These are phyloP conservation scores for Epichloe hybrida DNA, from an alignment of 2,329 filamentous ascomycete genomes.

Conservation along the genomic window DNA sequence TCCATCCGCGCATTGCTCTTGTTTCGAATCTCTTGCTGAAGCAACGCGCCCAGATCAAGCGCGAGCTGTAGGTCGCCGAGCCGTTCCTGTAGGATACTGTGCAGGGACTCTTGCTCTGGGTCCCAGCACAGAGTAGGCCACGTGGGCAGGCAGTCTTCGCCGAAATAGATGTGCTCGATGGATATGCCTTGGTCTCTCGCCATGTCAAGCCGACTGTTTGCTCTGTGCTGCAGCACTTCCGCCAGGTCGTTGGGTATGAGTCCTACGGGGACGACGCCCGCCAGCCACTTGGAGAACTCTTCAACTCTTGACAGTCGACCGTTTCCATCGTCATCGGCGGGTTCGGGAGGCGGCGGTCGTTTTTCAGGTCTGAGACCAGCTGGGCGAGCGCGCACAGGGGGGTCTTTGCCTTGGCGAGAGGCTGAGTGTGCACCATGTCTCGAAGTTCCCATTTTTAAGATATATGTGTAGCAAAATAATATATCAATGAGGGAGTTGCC, in stretches of 20 bases:
- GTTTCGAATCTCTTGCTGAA: constrained; percentile 11
- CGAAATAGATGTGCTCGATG: constrained; percentile 13
- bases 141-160: constrained; percentile 16
- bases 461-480: too few relatives aligned
- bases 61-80: constrained; percentile 10
- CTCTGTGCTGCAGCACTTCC: constrained; percentile 10
- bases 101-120: constrained; percentile 11
- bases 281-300: constrained; percentile 7
- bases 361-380: too few relatives aligned
- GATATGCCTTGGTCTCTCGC: constrained; percentile 9
- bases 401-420: not conserved
- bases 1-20: constrained; percentile 15
- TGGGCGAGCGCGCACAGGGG: too few relatives aligned
- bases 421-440: not conserved
- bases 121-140: constrained; percentile 17
- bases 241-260: constrained; percentile 12
- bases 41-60: constrained; percentile 8
- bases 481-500: not conserved
- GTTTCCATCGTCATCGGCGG: not conserved
- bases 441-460: not conserved
- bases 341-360: too few relatives aligned
- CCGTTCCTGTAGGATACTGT: constrained; percentile 13
- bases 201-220: constrained; percentile 12
- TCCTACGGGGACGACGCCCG: constrained; percentile 9
- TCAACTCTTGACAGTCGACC: not conserved